These are phyloP conservation scores for Lachnellula arida DNA, from an alignment of 2,329 filamentous ascomycete genomes.

Conservation along the genomic window DNA sequence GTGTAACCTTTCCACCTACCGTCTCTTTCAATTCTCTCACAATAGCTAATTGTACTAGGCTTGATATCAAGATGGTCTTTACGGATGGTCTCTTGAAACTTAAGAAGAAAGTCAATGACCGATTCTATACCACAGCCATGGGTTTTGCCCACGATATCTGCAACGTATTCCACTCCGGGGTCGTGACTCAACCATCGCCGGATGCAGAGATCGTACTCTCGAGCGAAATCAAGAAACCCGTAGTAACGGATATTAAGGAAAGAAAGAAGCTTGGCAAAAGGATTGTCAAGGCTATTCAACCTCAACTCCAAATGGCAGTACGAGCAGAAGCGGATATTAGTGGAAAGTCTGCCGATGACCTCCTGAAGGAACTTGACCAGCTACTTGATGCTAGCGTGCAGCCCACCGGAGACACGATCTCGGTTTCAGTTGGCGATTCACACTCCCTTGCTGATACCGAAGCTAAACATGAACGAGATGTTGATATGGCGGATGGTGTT, in stretches of 20 bases:
- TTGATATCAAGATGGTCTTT: slow-evolving; percentile 60
- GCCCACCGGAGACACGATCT: slow-evolving; percentile 37
- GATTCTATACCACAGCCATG: slow-evolving; percentile 55
- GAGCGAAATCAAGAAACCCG: slow-evolving; percentile 31
- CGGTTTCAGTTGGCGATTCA: slow-evolving; percentile 36
- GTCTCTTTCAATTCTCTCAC: slow-evolving; percentile 17
- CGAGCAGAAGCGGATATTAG: slow-evolving; percentile 78
- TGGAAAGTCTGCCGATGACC: slow-evolving; percentile 62
- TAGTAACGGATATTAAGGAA: slow-evolving; percentile 65
- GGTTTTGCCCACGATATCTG: slow-evolving; percentile 54
- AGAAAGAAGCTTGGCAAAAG: slow-evolving; percentile 82
- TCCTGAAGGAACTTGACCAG: slow-evolving; percentile 68
- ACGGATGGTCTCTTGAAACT: slow-evolving; percentile 46
- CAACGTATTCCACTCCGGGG: slow-evolving; percentile 48
- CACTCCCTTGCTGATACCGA: slow-evolving; percentile 37
- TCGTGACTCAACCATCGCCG: slow-evolving; percentile 30
- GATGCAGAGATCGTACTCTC: slow-evolving; percentile 18
- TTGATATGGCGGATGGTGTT: slow-evolving; percentile 18
- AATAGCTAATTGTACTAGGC: slow-evolving; percentile 44
- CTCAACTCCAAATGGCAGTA: slow-evolving; percentile 69
- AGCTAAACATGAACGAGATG: slow-evolving; percentile 35
- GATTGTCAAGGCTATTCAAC: slow-evolving; percentile 79
- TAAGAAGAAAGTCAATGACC: slow-evolving; percentile 45
- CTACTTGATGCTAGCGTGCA: slow-evolving; percentile 66
- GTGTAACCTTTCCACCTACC: background rate